A percentile compares a stretch with the other conserved stretches of the same genome.
These are phyloP conservation scores for Diaporthe eres DNA, from an alignment of 2,329 filamentous ascomycete species.

Conservation along the genomic window DNA sequence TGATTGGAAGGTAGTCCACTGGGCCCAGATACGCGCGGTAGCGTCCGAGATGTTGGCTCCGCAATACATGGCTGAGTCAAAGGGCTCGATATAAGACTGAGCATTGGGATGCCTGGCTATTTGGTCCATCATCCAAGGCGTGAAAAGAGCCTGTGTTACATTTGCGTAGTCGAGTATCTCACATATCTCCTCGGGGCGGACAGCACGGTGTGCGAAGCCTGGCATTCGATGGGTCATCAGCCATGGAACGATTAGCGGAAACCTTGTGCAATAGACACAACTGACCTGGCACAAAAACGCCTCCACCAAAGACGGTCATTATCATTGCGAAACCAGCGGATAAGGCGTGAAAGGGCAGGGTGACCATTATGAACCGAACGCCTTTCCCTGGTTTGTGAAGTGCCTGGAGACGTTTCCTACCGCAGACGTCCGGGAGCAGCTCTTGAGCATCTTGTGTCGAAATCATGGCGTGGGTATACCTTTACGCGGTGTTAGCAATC, in stretches of 20 bases:
- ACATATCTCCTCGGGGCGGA: slow-evolving; percentile 40
- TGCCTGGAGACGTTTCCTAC: neutral
- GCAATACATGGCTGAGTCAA: slow-evolving; percentile 25
- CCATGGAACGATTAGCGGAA: neutral
- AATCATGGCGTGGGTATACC: slow-evolving; percentile 26
- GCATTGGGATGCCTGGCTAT: slow-evolving; percentile 42
- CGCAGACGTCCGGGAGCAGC: slow-evolving; percentile 14
- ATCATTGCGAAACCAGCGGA: slow-evolving; percentile 34
- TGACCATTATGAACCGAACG: slow-evolving; percentile 40
- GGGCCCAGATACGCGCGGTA: neutral
- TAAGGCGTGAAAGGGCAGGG: slow-evolving; percentile 43
- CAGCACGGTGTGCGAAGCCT: slow-evolving; percentile 42
- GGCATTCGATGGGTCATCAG: neutral
- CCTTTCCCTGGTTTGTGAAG: slow-evolving; percentile 34
- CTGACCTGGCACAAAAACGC: slow-evolving; percentile 41
- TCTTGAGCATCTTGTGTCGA: slow-evolving; percentile 28
- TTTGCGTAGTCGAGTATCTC: slow-evolving; percentile 40
- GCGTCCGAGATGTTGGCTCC: neutral
- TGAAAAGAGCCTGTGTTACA: slow-evolving; percentile 38
- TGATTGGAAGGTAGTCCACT: neutral
- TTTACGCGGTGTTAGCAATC: neutral
- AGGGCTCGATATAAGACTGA: neutral
- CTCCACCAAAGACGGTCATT: slow-evolving; percentile 40
- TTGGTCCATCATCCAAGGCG: slow-evolving; percentile 45
- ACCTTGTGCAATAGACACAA: neutral